These are phyloP conservation scores for Pythium plurisporium DNA, from an alignment of 352 stramenopile species.

Conservation along the genomic window DNA sequence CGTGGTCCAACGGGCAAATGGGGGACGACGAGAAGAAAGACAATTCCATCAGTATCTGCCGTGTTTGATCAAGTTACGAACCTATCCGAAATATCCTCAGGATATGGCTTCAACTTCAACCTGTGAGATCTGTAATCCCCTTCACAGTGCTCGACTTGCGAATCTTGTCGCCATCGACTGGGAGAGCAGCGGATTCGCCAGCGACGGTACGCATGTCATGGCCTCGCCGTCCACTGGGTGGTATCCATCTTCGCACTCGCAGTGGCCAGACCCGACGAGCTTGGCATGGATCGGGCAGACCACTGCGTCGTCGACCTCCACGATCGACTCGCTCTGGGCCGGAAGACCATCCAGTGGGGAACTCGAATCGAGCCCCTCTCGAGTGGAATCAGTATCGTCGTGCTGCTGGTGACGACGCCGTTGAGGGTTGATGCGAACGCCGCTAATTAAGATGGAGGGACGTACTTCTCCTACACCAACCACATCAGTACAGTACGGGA, in stretches of 20 bases:
- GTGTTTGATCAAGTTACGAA: constrained; percentile 3
- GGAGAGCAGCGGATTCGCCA: constrained; percentile 8
- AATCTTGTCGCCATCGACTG: constrained; percentile 6
- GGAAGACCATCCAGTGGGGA: not conserved
- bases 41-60: not conserved
- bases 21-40: not conserved
- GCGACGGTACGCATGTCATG: constrained; percentile 30
- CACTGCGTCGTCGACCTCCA: not conserved
- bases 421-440: constrained; percentile 50
- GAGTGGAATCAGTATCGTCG: not conserved
- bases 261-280: constrained; percentile 27
- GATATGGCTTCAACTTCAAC: constrained; percentile 2
- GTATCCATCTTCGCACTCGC: constrained; percentile 42
- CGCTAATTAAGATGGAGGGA: constrained; percentile 59
- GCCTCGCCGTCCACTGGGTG: constrained; percentile 25
- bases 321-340: not conserved
- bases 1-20: too few species aligned
- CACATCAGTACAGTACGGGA: not conserved
- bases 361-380: not conserved
- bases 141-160: constrained; percentile 8
- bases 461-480: not conserved
- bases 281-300: constrained; percentile 36
- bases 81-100: constrained; percentile 5
- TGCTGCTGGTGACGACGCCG: not conserved
- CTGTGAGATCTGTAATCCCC: not conserved